A percentile compares a stretch with the other conserved stretches of the same genome.
Conservation (phyloP, 306 rosid species). For the Amphicarpaea edgeworthii region DNA sequence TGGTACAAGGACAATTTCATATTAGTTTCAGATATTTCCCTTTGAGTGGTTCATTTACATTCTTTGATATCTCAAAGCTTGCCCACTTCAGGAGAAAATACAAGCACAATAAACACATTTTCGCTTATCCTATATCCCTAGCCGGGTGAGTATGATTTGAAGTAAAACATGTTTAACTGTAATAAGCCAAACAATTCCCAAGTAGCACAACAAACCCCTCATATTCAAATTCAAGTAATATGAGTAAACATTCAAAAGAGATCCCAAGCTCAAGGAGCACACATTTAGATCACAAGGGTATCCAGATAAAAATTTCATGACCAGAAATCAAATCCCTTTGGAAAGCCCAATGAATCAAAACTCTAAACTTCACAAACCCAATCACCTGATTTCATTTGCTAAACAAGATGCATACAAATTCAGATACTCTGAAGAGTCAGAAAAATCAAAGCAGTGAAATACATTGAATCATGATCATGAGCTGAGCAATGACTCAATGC, state of each 20-base stretch:
- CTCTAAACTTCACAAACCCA: conserved; percentile 17
- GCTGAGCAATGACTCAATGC: background rate
- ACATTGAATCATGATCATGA: background rate
- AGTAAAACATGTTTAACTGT: background rate
- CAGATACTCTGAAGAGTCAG: background rate
- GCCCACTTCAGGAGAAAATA: background rate
- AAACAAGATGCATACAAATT: background rate
- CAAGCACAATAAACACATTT: conserved; percentile 1
- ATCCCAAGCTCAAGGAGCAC: too few relatives aligned
- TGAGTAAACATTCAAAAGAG: too few relatives aligned
- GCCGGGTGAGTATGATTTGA: background rate
- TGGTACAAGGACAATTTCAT: background rate
- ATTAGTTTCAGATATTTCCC: conserved; percentile 17
- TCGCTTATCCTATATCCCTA: background rate
- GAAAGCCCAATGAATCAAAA: background rate
- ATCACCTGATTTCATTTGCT: background rate
- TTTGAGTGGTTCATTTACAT: background rate
- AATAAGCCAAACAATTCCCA: conserved; percentile 13
- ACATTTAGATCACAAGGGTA: too few relatives aligned
- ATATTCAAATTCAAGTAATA: background rate
- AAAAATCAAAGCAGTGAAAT: background rate
- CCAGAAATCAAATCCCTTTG: too few relatives aligned
- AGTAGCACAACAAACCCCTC: background rate
- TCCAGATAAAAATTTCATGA: too few relatives aligned
- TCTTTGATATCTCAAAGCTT: conserved; percentile 8